Evolutionary conservation across 306 rosid species (phyloP).

Genomic region (Potentilla sterilis): DNA sequence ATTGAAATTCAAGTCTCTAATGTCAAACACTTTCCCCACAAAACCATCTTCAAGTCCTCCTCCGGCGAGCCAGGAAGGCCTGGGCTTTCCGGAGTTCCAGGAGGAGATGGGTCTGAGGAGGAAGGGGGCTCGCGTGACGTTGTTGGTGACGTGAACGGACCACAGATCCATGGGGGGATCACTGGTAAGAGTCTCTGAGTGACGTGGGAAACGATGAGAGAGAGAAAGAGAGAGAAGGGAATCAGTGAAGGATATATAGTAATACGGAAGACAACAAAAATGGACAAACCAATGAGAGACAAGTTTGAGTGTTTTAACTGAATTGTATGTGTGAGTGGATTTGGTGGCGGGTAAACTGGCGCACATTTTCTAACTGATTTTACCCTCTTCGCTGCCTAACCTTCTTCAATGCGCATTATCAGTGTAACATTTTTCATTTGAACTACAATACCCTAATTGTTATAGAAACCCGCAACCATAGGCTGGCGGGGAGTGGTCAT

Average conservation of each 20-base stretch:
- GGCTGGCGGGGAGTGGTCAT: too few species aligned
- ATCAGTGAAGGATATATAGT: not conserved
- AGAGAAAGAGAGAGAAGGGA: not conserved
- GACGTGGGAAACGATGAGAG: constrained; percentile 24
- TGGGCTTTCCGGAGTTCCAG: constrained; percentile 32
- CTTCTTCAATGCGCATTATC: too few species aligned
- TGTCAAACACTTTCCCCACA: constrained; percentile 38
- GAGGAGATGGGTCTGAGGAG: constrained; percentile 42
- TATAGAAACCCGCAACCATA: too few species aligned
- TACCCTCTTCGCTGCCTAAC: too few species aligned
- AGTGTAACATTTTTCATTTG: too few species aligned
- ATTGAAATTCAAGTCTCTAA: constrained; percentile 39
- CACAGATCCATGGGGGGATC: constrained; percentile 66
- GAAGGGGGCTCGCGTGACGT: constrained; percentile 31
- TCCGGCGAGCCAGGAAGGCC: constrained; percentile 26
- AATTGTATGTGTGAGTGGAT: not conserved
- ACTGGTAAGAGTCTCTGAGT: not conserved
- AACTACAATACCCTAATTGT: too few species aligned
- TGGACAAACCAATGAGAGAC: constrained; percentile 13
- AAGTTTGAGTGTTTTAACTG: too few species aligned
- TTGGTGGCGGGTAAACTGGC: not conserved
- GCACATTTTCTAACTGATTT: not conserved
- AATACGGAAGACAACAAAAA: constrained; percentile 8
- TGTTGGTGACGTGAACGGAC: constrained; percentile 50
- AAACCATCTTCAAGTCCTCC: constrained; percentile 29